These are phyloP conservation scores for Globisporangium spinosum DNA, from an alignment of 352 stramenopile species.

Conservation along the genomic window DNA sequence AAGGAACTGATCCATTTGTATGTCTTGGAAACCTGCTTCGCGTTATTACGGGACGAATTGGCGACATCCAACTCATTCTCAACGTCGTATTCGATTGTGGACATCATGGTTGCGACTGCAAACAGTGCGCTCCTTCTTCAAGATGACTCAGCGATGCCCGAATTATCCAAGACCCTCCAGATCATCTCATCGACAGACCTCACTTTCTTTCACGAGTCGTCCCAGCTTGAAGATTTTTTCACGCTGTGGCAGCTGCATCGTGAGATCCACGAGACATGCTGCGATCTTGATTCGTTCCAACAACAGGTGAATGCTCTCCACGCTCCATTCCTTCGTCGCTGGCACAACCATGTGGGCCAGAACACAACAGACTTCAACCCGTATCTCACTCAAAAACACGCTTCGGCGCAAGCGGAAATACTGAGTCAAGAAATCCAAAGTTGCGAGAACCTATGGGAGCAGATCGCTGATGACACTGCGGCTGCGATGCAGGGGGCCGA, in stretches of 20 bases:
- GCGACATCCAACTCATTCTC: conserved; percentile 27
- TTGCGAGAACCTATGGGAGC: conserved; percentile 54
- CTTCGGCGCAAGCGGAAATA: conserved; percentile 40
- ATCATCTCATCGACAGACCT: conserved; percentile 79
- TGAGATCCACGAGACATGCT: conserved; percentile 44
- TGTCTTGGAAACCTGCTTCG: conserved; percentile 51
- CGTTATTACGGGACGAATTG: conserved; percentile 28
- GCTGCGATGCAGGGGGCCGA: conserved; percentile 24
- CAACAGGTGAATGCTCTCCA: conserved; percentile 25
- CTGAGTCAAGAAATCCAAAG: conserved; percentile 46
- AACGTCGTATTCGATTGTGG: conserved; percentile 29
- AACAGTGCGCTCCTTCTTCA: conserved; percentile 41
- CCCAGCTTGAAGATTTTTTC: conserved; percentile 57
- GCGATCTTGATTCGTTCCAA: conserved; percentile 27
- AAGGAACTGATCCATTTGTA: conserved; percentile 44
- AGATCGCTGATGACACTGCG: conserved; percentile 42
- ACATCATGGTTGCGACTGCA: conserved; percentile 51
- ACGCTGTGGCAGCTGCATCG: conserved; percentile 61
- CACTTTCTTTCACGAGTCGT: conserved; percentile 48
- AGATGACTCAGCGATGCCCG: conserved; percentile 5
- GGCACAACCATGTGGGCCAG: conserved; percentile 36
- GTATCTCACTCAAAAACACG: conserved; percentile 57
- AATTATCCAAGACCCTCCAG: conserved; percentile 64
- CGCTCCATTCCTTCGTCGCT: conserved; percentile 43
- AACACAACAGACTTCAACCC: conserved; percentile 65